Evolutionary conservation across 495 filamentous ascomycete species (phyloP).

Genomic region (Talaromyces wortmannii): DNA sequence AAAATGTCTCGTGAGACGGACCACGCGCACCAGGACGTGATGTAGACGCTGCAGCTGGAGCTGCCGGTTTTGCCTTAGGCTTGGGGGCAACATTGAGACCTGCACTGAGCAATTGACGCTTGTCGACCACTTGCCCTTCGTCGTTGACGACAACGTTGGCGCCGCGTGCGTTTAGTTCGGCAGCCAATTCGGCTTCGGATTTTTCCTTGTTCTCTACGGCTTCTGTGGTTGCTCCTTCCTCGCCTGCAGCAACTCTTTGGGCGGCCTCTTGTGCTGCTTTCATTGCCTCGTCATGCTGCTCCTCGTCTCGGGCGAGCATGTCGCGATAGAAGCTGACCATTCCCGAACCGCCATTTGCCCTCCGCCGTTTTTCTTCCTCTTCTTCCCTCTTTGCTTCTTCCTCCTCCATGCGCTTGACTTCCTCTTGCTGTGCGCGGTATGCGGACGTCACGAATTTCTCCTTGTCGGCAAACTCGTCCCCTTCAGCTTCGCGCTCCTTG

Average conservation of each 20-base stretch:
- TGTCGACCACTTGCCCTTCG: conserved; percentile 90
- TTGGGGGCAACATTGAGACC: conserved; percentile 77
- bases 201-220: conserved; percentile 44
- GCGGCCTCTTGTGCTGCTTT: conserved; percentile 63
- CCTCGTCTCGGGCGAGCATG: conserved; percentile 70
- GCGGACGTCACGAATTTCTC: conserved; percentile 96
- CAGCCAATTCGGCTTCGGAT: conserved; percentile 63
- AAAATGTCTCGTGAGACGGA: conserved; percentile 23
- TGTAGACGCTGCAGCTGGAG: conserved; percentile 21
- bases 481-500: conserved; percentile 85
- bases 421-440: conserved; percentile 89
- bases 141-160: conserved; percentile 75
- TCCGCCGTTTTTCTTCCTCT: conserved; percentile 54
- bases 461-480: conserved; percentile 90
- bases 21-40: conserved; percentile 22
- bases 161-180: conserved; percentile 64
- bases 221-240: conserved; percentile 11
- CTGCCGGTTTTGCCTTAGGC: conserved; percentile 34
- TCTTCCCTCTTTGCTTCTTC: conserved; percentile 70
- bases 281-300: conserved; percentile 60
- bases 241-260: conserved; percentile 42
- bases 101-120: conserved; percentile 79
- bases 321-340: conserved; percentile 85
- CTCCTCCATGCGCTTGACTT: conserved; percentile 68
- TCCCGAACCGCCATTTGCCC: conserved; percentile 57